Evolutionary conservation across 2,329 filamentous ascomycete genomes (phyloP), one percentile per base, ranked within the genome.

Genomic region (Triangularia setosa): DNA sequence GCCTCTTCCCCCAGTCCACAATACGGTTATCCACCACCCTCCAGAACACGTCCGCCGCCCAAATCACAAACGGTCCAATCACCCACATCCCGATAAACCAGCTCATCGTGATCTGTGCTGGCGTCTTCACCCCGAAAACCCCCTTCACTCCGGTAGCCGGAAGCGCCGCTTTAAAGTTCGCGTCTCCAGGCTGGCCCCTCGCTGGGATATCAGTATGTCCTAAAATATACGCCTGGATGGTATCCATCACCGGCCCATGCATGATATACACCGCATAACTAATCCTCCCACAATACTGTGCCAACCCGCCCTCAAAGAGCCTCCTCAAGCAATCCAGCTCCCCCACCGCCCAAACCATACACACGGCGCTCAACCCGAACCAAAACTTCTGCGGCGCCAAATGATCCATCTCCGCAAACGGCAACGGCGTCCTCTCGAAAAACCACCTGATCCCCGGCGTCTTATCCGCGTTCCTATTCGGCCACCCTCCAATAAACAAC

Each of bases 1-100:
- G 25, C 58, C 64, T 71, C 53, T 72, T 70, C 4, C 72, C 74
- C 44, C 74, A 40, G 14, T 33, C 65, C 52, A 76, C 72, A 55
- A 76, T 70, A 11, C 72, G 73, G 76, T 71, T 80, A 78, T 88
- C 86, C 5, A 88, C 78, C 1, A 74, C 74, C 27, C 84, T 78
- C 83, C 84, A 87, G 69, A 87, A 87, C 3, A 88, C 63, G 72
- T 88, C 86, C 1, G 83, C 82, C 4, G 79, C 77, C 80, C 84
- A 87, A 5, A 87, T 76, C 0, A 82, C 76, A 1, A 77, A 63
- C 3, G 75, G 69, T 4, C 71, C 72, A 1, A 78, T 59, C 4
- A 76, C 58, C 14, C 72, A 67, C 16, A 81, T 70, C n/a, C 79
- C 79, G 2, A 78, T 24, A 4, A 77, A 57, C 72, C 81, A 77